Evolutionary conservation across 108 stramenopile genomes (phyloP), one percentile per base, ranked within the genome.

Genomic region (Nitzschia sp.): DNA sequence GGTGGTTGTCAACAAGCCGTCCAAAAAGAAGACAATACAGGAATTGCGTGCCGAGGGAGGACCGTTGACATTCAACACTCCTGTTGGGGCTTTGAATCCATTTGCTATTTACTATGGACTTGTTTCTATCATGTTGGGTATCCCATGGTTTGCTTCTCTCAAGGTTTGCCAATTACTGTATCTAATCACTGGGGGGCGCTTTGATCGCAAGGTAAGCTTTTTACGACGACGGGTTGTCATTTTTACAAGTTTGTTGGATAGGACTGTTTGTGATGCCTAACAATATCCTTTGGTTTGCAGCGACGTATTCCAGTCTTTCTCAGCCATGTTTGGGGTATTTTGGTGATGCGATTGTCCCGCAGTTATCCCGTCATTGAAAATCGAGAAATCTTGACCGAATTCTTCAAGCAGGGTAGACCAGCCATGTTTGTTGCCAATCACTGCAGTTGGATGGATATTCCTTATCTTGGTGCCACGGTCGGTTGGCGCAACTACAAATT

Each of bases 401-500:
- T 89, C 57, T 86, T 79, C 75, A 78, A 82, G 63, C 58, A 81
- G 53, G 73, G 82, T 10, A 82, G 75, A 59, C 76, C 81, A 37
- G 88, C 83, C 58, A 92, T 95, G 93, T 90, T 91, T 80, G 93
- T 95, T 24, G 87, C 90, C 39, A 95, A 95, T 67, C 93, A 95
- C 84, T 86, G 84, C 57, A 85, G 83, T 34, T 95, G 93, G 93
- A 87, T 95, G 90, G 93, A 95, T 57, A 95, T 95, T 58, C 93
- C 93, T 8, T 90, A 83, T 60, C 29, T 95, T 37, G 93, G 90
- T 17, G 75, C 84, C 40, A 77, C 86, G 19, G 87, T 95, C 37
- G 93, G 93, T 54, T 95, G 93, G 93, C 79, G 86, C 57, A 95
- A 95, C 67, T 95, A 95, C 85, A 95, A 95, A 75, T 73, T 95